Evolutionary conservation across 1,284 basidiomycete genomes (phyloP), one percentile per base, ranked within the genome.

Genomic region (Pseudozyma thailandica): DNA sequence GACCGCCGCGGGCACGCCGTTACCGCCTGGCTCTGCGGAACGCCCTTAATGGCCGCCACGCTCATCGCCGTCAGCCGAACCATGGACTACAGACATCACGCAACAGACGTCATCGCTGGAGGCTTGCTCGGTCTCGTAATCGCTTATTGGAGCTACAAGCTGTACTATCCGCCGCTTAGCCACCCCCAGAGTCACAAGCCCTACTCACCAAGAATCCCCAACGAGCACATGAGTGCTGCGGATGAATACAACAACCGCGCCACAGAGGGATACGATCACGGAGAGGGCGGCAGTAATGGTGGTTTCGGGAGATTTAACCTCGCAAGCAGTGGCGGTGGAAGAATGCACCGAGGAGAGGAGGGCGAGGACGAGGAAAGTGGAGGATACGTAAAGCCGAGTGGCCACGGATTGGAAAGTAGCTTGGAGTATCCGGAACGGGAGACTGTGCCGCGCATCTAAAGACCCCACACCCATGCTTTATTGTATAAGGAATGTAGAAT

Each of bases 11-110:
- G 93, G 4, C 88, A 93, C 83, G 86, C 91, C 27, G 90, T 92
- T 78, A 93, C 94, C 77, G 89, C 91, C 6, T 98, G 94, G 93
- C 83, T 94, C 27, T 87, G 90, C 0, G 80, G 93, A 2, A 84
- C 88, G 0, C 94, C 94, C 0, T 87, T 95, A 46, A 84, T 90
- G 30, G 92, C 87, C 15, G 94, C 92, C 3, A 86, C 90, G 1
- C 86, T 96, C 38, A 92, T 98, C 25, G 94, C 94, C 3, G 90
- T 97, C 59, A 78, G 74, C 10, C 61, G 84, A 12, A 81, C 83
- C 7, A 84, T 84, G 84, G 84, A 85, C 61, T 84, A 85, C 65
- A 70, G 84, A 1, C 84, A 85, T 52, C 84, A 85, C 52, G 80
- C 84, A 0, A 83, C 84, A 6, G 83, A 97, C 77, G 90, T 96